Evolutionary conservation across 208 protist genomes (phyloP), one percentile per base, ranked within the genome.

Genomic region (Naegleria fowleri): DNA sequence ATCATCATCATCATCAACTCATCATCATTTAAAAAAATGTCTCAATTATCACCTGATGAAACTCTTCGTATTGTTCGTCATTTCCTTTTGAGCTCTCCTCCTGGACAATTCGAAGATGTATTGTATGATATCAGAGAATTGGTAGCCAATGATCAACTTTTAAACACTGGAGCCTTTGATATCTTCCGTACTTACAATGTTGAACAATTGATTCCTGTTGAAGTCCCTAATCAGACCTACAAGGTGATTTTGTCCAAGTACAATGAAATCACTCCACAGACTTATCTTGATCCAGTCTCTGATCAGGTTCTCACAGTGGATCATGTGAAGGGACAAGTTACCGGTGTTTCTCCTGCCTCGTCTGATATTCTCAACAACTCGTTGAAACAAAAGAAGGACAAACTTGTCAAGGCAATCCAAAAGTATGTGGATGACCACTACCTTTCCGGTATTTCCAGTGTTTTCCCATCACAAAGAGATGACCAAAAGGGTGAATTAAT

Each of bases 151-250:
- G 86, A 89, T 40, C 39, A 89, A 22, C 29, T 89, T 22, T 41
- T 89, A 19, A 89, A 89, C n/a, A 36, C 39, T 33, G 86, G 86
- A 40, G 86, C 86, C 5, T 89, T 75, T 67, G 86, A 89, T 41
- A 67, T 89, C 11, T 89, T 89, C 86, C 86, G 36, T 40, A 67
- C 86, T n/a, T 89, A 89, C 48, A 89, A 89, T 67, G 33, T 89
- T 67, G 86, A 89, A 89, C 86, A 89, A 89, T 40, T 89, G 22
- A 89, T 89, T n/a, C 86, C 86, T n/a, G 86, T 89, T 39, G 86
- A 89, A n/a, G 86, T 89, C 19, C 48, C 86, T 29, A 33, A 67
- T 16, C 36, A 55, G 39, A 40, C 9, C 41, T 89, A 89, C n/a
- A 89, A 89, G 33, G 48, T 67, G 38, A 67, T 89, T 89, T 25